Conservation (phyloP, 441 rosid genomes). For the Raphanus hybrid region DNA sequence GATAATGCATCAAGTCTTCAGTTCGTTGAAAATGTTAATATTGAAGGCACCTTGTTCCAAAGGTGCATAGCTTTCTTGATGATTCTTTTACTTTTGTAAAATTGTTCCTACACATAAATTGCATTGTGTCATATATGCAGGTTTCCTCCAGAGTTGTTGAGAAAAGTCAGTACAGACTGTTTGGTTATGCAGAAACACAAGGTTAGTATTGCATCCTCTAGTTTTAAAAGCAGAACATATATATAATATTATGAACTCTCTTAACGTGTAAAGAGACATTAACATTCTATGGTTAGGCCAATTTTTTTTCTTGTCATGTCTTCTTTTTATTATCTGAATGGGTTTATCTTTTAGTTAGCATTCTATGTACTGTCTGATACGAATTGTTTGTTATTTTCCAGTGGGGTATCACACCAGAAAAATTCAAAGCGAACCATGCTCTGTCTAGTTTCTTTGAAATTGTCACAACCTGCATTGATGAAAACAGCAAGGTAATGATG, state of each 20-base stretch:
- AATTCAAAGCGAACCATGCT: conserved; percentile 46
- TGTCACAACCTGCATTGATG: conserved; percentile 71
- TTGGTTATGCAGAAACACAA: conserved; percentile 91
- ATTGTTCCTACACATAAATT: neutral
- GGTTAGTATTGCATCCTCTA: conserved; percentile 53
- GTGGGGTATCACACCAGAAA: conserved; percentile 76
- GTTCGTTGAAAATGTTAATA: conserved; percentile 53
- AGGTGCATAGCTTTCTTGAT: conserved; percentile 50
- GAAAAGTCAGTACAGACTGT: conserved; percentile 75
- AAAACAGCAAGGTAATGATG: conserved; percentile 56
- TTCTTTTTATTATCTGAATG: neutral
- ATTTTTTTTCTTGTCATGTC: neutral
- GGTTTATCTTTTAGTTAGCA: neutral
- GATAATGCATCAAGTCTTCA: conserved; percentile 84
- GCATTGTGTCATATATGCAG: conserved; percentile 47
- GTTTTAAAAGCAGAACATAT: neutral
- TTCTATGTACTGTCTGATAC: neutral
- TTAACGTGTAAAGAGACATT: neutral
- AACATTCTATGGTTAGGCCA: neutral
- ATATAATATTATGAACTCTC: neutral
- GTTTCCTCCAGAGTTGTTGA: conserved; percentile 70
- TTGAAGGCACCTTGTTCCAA: conserved; percentile 78
- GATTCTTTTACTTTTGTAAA: neutral
- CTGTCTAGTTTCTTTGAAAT: conserved; percentile 70
- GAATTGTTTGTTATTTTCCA: conserved; percentile 34